Base-by-base conservation (phyloP, 805 yeast genomes). In the Saturnispora serradocipensis region DNA sequence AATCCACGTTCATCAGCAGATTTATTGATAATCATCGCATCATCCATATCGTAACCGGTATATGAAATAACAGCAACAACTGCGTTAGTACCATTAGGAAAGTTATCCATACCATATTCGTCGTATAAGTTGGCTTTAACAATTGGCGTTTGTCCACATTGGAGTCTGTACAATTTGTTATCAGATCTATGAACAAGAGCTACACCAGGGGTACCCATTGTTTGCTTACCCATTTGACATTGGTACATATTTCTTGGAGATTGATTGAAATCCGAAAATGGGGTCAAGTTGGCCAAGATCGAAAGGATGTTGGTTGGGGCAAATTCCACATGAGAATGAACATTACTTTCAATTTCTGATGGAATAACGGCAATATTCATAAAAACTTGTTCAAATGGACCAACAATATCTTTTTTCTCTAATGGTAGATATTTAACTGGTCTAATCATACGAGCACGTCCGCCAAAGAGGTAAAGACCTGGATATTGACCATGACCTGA, bases 181-280 rank as follows among this genome's bases (percentile, higher is more conserved):
- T 93, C 99, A 1, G 96, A 86, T 69, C 99, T 80, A 68, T 89
- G 96, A 44, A 74, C 79, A 50, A 91, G 74, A 0, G 95, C 98
- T 57, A 93, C 96, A 72, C 98, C 98, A 8, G 99, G 99, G 4
- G 99, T 93, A 71, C 99, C 99, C 99, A 93, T 93, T 20, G 99
- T 91, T 75, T 93, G 99, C 73, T 93, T 93, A 81, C 97, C 98
- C 99, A 93, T 93, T 77, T 93, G 99, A 73, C 99, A 93, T 74
- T 93, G 99, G 69, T 93, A 93, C 98, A 93, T 93, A 69, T 93
- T 93, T 81, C 99, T 86, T 64, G 99, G 99, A 27, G 97, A 90
- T 75, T 93, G 99, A 71, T 93, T 93, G 75, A 93, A 93, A 69
- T 93, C 99, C 1, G 98, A 90, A 68, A 88, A 93, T 59, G 99